phyloP scores from a whole-genome alignment of 768 basidiomycete genomes.

The Pilatotrama ljubarskyi region DNA sequence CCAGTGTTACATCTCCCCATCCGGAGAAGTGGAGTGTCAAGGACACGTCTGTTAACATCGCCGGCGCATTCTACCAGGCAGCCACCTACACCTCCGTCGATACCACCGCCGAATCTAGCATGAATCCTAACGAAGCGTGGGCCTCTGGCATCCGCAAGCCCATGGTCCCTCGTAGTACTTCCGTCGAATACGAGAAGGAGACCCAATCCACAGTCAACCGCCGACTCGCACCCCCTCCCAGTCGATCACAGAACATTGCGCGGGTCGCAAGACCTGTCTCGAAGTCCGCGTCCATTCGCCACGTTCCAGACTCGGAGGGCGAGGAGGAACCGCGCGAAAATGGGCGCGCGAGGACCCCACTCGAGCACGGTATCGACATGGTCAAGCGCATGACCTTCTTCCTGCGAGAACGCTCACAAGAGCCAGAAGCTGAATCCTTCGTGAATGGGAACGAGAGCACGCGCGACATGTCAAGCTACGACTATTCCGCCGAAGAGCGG shows the following conservation, averaged over 20 bases:
- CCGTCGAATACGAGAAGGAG: slow-evolving; percentile 77
- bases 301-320: slow-evolving; percentile 70
- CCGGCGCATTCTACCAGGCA: slow-evolving; percentile 77
- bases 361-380: slow-evolving; percentile 58
- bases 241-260: slow-evolving; percentile 35
- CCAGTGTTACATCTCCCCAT: slow-evolving; percentile 36
- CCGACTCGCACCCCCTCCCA: slow-evolving; percentile 65
- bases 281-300: slow-evolving; percentile 53
- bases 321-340: slow-evolving; percentile 41
- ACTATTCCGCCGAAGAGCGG: slow-evolving; percentile 76
- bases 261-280: slow-evolving; percentile 47
- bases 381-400: slow-evolving; percentile 62
- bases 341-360: slow-evolving; percentile 67
- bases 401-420: slow-evolving; percentile 60
- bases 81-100: slow-evolving; percentile 40
- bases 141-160: slow-evolving; percentile 55
- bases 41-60: slow-evolving; percentile 87
- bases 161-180: slow-evolving; percentile 68
- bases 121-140: slow-evolving; percentile 66
- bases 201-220: slow-evolving; percentile 53
- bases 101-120: slow-evolving; percentile 22
- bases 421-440: slow-evolving; percentile 43
- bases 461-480: slow-evolving; percentile 57
- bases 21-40: slow-evolving; percentile 75
- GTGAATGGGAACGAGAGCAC: slow-evolving; percentile 40